These are phyloP conservation scores for Podila clonocystis DNA, from an alignment of 192 early-diverging fungal genomes.

Conservation along the genomic window DNA sequence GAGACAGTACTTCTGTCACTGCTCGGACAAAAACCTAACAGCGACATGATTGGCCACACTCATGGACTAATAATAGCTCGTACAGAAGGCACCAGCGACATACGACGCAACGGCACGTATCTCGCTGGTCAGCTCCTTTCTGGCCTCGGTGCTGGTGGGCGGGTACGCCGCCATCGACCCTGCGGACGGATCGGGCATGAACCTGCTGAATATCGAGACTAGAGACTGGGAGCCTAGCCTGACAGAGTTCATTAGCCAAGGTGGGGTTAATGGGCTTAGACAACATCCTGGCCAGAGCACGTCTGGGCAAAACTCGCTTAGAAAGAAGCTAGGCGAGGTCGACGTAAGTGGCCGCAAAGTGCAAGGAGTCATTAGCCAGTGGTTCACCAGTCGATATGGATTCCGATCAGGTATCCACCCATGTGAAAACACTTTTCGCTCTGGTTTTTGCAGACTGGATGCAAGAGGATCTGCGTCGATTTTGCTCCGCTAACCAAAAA, in stretches of 20 bases:
- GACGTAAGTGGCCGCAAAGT: slow-evolving; percentile 49
- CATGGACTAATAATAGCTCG: slow-evolving; percentile 47
- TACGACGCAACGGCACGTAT: slow-evolving; percentile 67
- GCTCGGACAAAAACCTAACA: not conserved
- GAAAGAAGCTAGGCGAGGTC: slow-evolving; percentile 55
- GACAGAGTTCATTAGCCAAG: slow-evolving; percentile 51
- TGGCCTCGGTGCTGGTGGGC: slow-evolving; percentile 71
- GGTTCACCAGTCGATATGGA: slow-evolving; percentile 75
- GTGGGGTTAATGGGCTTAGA: slow-evolving; percentile 12
- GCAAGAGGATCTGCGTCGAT: not conserved
- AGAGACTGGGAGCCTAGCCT: slow-evolving; percentile 63
- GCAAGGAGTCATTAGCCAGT: slow-evolving; percentile 64
- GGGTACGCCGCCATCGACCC: slow-evolving; percentile 69
- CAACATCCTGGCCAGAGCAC: not conserved
- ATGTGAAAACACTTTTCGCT: not conserved
- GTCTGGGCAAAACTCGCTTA: slow-evolving; percentile 44
- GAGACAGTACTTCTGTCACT: not conserved
- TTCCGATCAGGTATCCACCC: slow-evolving; percentile 62
- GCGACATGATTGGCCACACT: not conserved
- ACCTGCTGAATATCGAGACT: slow-evolving; percentile 73
- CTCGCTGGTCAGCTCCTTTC: slow-evolving; percentile 79
- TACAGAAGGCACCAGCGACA: slow-evolving; percentile 34
- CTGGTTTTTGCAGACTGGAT: not conserved
- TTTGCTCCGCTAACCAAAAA: not conserved
- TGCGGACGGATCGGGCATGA: slow-evolving; percentile 85